These are phyloP conservation scores for Breviolum minutum DNA, from an alignment of 73 alveolate species.

Conservation along the genomic window DNA sequence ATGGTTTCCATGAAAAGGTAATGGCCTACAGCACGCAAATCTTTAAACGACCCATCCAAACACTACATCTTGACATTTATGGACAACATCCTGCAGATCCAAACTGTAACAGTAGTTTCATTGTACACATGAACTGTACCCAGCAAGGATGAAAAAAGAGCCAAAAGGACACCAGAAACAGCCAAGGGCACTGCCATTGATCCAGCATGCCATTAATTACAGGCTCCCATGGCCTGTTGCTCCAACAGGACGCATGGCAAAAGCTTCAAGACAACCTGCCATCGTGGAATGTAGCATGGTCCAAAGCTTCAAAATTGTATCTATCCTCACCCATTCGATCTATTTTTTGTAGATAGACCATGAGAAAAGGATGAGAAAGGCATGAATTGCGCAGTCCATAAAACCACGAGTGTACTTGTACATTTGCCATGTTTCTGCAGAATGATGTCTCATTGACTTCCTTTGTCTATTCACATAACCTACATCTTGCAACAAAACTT, in stretches of 20 bases:
- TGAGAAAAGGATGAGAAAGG: too few relatives aligned
- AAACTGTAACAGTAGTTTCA: not conserved
- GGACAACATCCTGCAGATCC: not conserved
- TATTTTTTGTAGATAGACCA: not conserved
- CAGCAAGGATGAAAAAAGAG: too few relatives aligned
- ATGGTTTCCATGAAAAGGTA: not conserved
- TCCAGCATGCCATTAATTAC: not conserved
- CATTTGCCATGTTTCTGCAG: too few relatives aligned
- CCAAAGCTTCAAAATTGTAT: not conserved
- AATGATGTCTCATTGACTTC: too few relatives aligned
- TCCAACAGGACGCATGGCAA: constrained; percentile 67
- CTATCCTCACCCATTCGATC: too few relatives aligned
- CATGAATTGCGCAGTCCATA: too few relatives aligned
- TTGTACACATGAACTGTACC: too few relatives aligned
- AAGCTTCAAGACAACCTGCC: constrained; percentile 70
- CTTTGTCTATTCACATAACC: not conserved
- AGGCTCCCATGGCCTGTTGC: constrained; percentile 45
- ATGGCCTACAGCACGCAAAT: not conserved
- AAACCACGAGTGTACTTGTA: too few relatives aligned
- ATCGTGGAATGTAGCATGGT: not conserved
- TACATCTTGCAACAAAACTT: not conserved
- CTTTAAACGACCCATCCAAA: too few relatives aligned
- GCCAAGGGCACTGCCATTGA: not conserved
- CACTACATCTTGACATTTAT: not conserved
- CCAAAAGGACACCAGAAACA: not conserved